These are phyloP conservation scores for Corylus avellana DNA, from an alignment of 306 rosid species.

Conservation along the genomic window DNA sequence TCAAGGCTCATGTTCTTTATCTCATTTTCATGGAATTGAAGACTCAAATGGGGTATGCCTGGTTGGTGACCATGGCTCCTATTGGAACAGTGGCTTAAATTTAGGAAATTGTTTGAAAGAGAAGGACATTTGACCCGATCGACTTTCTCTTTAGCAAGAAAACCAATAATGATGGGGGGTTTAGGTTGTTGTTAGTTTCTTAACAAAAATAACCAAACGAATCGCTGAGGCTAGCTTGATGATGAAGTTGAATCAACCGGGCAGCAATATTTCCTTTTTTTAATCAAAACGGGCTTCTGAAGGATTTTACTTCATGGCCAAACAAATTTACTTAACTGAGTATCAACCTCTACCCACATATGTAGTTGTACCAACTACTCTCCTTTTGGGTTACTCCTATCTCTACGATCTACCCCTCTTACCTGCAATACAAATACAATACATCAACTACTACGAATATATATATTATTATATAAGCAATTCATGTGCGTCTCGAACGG, in stretches of 20 bases:
- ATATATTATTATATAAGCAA: too few relatives aligned
- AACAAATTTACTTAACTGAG: not conserved
- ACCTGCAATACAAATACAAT: not conserved
- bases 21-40: conserved; percentile 8
- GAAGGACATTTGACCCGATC: conserved; percentile 34
- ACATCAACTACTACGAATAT: too few relatives aligned
- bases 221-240: not conserved
- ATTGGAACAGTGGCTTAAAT: not conserved
- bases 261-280: not conserved
- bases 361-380: conserved; percentile 28
- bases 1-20: not conserved
- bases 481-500: too few relatives aligned
- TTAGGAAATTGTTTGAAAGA: conserved; percentile 4
- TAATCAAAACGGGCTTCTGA: not conserved
- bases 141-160: conserved; percentile 29
- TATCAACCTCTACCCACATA: not conserved
- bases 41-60: not conserved
- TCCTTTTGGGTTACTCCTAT: conserved; percentile 9
- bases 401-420: not conserved
- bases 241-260: not conserved
- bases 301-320: not conserved
- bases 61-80: conserved; percentile 12
- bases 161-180: conserved; percentile 5
- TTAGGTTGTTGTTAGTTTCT: not conserved
- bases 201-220: not conserved